Base-by-base conservation (phyloP, 2,329 filamentous ascomycete genomes). In the Ceratocystis variospora region DNA sequence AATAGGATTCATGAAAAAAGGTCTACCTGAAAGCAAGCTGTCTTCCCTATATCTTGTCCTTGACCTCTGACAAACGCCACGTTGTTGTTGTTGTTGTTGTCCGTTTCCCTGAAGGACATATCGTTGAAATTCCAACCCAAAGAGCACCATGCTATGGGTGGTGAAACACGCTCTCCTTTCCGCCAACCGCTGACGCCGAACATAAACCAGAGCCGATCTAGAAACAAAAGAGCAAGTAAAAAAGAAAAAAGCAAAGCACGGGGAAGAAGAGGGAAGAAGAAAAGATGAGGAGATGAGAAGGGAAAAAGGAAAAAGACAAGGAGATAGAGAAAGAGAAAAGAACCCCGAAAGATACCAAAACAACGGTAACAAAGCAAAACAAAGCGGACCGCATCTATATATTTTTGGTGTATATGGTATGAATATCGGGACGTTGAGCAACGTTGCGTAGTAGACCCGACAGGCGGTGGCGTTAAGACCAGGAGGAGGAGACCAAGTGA, bases 101-200 rank as follows among this genome's bases (percentile, higher is more conserved):
- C 53, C 28, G 28, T 57, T 57, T 22, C 22, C 53, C 53, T 33
- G 15, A 57, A 31, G 53, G 12, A 57, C 53, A 57, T 33, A 6
- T 57, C 31, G 53, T 31, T 57, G 53, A 33, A 57, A 57, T 57
- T 25, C 28, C 28, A 57, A 31, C 19, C 53, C 53, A 57, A 57
- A 33, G 25, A 57, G 53, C 31, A 17, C 31, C 28, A 57, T 33
- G 53, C 53, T 15, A 57, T 57, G 53, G 31, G 25, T 6, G 53
- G 31, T 31, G 7, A 15, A 41, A 2, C 37, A 41, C 37, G 10
- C 37, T 41, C 37, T 41, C 10, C 37, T 41, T 41, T n/a, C 53
- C 53, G 12, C 31, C 53, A 33, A 33, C 53, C 28, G 53, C 53
- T 57, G 53, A 57, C 53, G 53, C 53, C 53, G 28, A 57, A 57